Base-by-base conservation (phyloP, 352 stramenopile genomes). In the Phytophthora tentaculata region DNA sequence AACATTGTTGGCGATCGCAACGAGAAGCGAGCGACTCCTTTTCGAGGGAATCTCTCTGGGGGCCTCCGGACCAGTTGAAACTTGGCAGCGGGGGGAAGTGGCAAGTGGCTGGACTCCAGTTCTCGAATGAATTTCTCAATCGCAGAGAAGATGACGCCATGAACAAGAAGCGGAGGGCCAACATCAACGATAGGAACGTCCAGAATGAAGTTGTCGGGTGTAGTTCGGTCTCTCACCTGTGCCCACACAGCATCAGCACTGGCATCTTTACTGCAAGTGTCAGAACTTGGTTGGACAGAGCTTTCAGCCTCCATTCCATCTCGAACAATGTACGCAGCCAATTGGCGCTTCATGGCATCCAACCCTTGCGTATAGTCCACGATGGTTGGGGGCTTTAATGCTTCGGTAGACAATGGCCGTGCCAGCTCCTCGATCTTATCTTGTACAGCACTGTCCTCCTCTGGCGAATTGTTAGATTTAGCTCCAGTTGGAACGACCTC, bases 31-130 rank as follows among this genome's bases (percentile, higher is more conserved):
- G 77, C 54, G 1, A 94, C 64, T 3, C 79, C 71, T 37, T 90
- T 85, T 1, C 89, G 77, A 7, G 83, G 49, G 56, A 89, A 89
- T 0, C 90, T 80, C 28, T 89, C 78, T 1, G 73, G 73, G 9
- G 91, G 89, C 12, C 82, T 74, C 35, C 80, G 83, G n/a, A 97
- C 59, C 22, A 97, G 73, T 62, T 97, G 90, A 49, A 83, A 88
- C 51, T 88, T 91, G n/a, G 72, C 70, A 39, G 90, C 32, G 0
- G 60, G 37, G 17, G 88, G 90, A n/a, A 97, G 64, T 0, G 63
- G 49, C 1, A 97, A 67, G 44, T 91, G 73, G 26, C 71, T 89
- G 5, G 75, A 70, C 26, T 91, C 84, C 7, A 94, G 56, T 54
- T 94, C 86, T 10, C 80, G 83, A 44, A 89, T 61, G 44, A 76